Evolutionary conservation across 495 filamentous ascomycete genomes (phyloP), one percentile per base, ranked within the genome.

Genomic region (Aspergillus egyptiacus): DNA sequence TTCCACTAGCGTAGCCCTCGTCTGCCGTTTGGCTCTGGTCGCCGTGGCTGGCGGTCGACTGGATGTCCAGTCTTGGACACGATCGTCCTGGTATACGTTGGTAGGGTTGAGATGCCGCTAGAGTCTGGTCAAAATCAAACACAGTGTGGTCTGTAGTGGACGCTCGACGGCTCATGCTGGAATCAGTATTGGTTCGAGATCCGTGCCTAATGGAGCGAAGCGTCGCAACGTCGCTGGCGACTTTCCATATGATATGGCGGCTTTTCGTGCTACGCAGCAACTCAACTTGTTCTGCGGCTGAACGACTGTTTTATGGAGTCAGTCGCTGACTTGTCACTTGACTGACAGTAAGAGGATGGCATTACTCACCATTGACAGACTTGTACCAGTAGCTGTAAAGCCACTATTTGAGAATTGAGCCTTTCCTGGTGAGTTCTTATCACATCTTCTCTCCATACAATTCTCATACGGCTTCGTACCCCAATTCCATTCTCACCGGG

Each of bases 311-410:
- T 31, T 6, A n/a, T 47, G 0, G 17, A 2, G 43, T 46, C 20
- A 46, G 17, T 35, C 33, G 25, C 14, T 13, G n/a, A 13, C 15
- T 20, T 14, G 4, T 17, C 14, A 3, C 10, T 5, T 4, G 27
- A 32, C 2, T 2, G 13, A 32, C 17, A 9, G 7, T n/a, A n/a
- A n/a, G 10, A 13, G 19, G 25, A 6, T 31, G 19, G 7, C 13
- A 15, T 37, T 36, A 48, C 65, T 60, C 49, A 74, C 71, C 70
- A 73, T 54, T 69, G 64, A 36, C 60, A 67, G n/a, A 69, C 71
- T 39, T 70, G 64, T 8, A 76, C 54, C 38, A 76, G 45, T 11
- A 76, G 50, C 41, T 74, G 70, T 19, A 76, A 52, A 6, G 73
- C 73, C 31, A 59, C 50, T 14, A 71, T 59, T 36, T 76, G 71